Base-by-base conservation (phyloP, 1,139 yeast species). In the Debaryomyces fabryi region DNA sequence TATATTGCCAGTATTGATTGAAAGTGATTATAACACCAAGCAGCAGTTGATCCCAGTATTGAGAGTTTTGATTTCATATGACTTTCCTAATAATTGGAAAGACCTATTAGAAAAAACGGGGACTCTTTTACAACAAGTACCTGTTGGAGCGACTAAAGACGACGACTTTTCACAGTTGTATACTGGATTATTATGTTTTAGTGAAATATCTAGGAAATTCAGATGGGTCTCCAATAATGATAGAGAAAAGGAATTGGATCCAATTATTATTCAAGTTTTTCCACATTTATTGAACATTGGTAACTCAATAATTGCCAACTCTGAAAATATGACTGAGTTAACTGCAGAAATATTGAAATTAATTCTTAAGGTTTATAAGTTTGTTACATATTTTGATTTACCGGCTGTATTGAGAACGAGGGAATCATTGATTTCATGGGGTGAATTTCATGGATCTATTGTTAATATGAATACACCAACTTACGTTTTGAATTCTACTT, bases 331-430 rank as follows among this genome's bases (percentile, higher is more conserved):
- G 45, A 64, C 74, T n/a, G 79, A 78, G 47, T 61, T 69, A 23
- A 63, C 72, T 5, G 95, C 93, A 10, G 96, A 90, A 55, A 85
- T 92, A 74, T 71, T 90, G 46, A 88, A 87, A 56, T 74, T 89
- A 55, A 79, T 91, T 40, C 68, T 92, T 49, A 93, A 93, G 64
- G 76, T 81, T 46, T 91, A 86, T 73, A 92, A 92, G 66, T 88
- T 87, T 66, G 88, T 85, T 40, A 87, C 95, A 1, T 87, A 84
- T 63, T 82, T 80, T 56, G 96, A 89, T 58, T 72, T 93, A 42
- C 97, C 98, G 1, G 71, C 63, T 6, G 78, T 82, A 2, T 72
- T 92, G 49, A 96, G 87, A 64, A 65, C 78, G 2, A 70, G 75
- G 41, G 86, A 83, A 13, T 65, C 77, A 6, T 71, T 91, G 46